phyloP scores from a whole-genome alignment of 2,329 filamentous ascomycete species.

The Fusarium floridanum region DNA sequence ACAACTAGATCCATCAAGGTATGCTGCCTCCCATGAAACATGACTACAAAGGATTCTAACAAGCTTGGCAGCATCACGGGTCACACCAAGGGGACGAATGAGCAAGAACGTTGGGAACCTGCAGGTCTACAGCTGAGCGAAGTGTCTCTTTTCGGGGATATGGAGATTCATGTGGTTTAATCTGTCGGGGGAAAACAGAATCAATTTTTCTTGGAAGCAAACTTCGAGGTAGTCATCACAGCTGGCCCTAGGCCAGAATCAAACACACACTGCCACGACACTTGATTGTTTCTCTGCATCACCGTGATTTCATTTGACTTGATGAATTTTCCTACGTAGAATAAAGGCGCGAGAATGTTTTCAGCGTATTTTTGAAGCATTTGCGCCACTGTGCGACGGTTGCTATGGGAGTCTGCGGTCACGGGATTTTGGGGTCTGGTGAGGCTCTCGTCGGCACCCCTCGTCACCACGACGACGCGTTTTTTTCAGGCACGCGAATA shows the following conservation, averaged over 20 bases:
- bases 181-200: not conserved
- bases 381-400: not conserved
- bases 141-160: conserved; percentile 4
- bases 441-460: not conserved
- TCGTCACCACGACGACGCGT: not conserved
- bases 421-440: not conserved
- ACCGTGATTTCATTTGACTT: not conserved
- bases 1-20: conserved; percentile 1
- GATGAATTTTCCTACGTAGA: not conserved
- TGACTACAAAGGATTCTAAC: not conserved
- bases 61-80: not conserved
- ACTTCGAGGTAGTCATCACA: not conserved
- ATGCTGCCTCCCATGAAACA: not conserved
- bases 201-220: not conserved
- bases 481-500: not conserved
- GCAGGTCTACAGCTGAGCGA: conserved; percentile 14
- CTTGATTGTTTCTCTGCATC: not conserved
- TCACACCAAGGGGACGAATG: not conserved
- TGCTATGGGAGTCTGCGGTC: not conserved
- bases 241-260: not conserved
- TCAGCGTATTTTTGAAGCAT: not conserved
- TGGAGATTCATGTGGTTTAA: conserved; percentile 14
- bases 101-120: conserved; percentile 6
- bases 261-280: not conserved
- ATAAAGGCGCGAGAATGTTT: not conserved